These are phyloP conservation scores for Suillus clintonianus DNA, from an alignment of 768 basidiomycete genomes.

Conservation along the genomic window DNA sequence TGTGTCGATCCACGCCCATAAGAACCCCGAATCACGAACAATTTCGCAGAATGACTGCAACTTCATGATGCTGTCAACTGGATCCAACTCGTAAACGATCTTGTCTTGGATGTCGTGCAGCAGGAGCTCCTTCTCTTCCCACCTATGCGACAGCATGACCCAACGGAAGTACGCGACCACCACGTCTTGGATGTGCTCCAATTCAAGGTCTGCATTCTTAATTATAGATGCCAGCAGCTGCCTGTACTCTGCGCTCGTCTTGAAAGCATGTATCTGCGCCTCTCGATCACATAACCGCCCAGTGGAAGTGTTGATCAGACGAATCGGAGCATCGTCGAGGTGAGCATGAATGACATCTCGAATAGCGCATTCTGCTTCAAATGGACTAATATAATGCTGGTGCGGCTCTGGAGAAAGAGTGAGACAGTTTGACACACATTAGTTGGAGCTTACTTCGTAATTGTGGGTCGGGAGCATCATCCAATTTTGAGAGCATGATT, in stretches of 20 bases:
- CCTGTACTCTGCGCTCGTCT: not conserved
- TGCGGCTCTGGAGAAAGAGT: not conserved
- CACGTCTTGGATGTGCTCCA: constrained; percentile 2
- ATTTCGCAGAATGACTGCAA: constrained; percentile 30
- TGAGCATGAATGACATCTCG: not conserved
- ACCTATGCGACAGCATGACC: constrained; percentile 30
- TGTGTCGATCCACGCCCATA: constrained; percentile 31
- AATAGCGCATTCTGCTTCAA: not conserved
- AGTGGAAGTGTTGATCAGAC: not conserved
- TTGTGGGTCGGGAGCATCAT: not conserved
- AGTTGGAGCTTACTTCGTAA: not conserved
- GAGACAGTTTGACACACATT: not conserved
- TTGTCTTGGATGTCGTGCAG: constrained; percentile 15
- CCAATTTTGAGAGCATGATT: not conserved
- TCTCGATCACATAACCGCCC: not conserved
- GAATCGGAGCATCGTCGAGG: not conserved
- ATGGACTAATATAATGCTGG: not conserved
- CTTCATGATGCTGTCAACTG: constrained; percentile 9
- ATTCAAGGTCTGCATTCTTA: not conserved
- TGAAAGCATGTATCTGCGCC: not conserved
- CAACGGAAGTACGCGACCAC: constrained; percentile 22
- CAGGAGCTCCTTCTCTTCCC: constrained; percentile 18
- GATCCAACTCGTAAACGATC: constrained; percentile 21
- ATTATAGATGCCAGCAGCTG: not conserved
- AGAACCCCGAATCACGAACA: constrained; percentile 27